These are phyloP conservation scores for Populus hybrid DNA, from an alignment of 441 rosid species.

Conservation along the genomic window DNA sequence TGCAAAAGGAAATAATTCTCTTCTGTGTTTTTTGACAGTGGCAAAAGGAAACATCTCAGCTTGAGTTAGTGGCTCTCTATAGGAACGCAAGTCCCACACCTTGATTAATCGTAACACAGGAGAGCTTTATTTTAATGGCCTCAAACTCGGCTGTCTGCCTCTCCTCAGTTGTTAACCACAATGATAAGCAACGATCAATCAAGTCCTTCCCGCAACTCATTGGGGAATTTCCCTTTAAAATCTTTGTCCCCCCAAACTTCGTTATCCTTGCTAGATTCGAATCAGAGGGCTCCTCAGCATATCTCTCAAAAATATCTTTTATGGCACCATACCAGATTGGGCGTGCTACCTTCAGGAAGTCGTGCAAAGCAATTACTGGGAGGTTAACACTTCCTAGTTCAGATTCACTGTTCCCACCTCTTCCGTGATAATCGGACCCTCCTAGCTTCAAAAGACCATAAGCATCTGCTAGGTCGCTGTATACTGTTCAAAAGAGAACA, in stretches of 20 bases:
- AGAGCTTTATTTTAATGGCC: constrained; percentile 52
- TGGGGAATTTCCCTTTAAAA: constrained; percentile 40
- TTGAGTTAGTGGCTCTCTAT: constrained; percentile 24
- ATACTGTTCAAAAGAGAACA: constrained; percentile 42
- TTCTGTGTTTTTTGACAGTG: no score
- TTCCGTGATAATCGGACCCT: constrained; percentile 92
- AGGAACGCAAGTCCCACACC: constrained; percentile 28
- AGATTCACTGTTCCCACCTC: constrained; percentile 72
- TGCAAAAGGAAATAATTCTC: neutral
- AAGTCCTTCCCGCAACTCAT: constrained; percentile 54
- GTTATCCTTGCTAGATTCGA: constrained; percentile 52
- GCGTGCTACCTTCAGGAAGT: constrained; percentile 71
- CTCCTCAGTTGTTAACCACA: constrained; percentile 72
- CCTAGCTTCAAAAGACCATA: constrained; percentile 81
- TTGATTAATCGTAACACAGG: constrained; percentile 34
- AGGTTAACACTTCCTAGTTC: constrained; percentile 83
- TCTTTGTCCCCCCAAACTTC: constrained; percentile 46
- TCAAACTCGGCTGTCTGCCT: constrained; percentile 59
- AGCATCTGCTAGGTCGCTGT: constrained; percentile 74
- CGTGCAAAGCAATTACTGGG: constrained; percentile 54
- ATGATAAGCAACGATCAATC: constrained; percentile 52
- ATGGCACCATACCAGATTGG: constrained; percentile 83
- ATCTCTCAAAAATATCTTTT: constrained; percentile 41
- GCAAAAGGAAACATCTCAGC: neutral
- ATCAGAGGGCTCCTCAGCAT: constrained; percentile 66